Percentiles rank a stretch among this genome's conserved stretches.
Conservation (phyloP, 352 stramenopile species). For the Phytopythium chamaehyphon region DNA sequence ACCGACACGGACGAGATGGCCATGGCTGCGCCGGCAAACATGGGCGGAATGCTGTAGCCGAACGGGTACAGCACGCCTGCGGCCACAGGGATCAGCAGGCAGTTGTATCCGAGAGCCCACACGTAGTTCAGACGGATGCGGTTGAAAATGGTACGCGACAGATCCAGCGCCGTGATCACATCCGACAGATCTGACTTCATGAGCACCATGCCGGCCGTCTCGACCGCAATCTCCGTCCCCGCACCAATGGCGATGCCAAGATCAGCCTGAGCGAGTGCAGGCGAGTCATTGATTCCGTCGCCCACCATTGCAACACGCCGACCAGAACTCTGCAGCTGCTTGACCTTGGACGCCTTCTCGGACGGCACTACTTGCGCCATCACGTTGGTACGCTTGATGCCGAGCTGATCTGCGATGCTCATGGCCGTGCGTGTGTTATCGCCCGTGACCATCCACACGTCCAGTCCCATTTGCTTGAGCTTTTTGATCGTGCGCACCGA, state of each 20-base stretch:
- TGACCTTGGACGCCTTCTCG: constrained; percentile 93
- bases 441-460: constrained; percentile 99
- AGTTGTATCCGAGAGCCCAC: constrained; percentile 98
- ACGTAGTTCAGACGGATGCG: constrained; percentile 97
- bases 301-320: constrained; percentile 95
- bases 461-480: constrained; percentile 89
- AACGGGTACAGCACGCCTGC: constrained; percentile 96
- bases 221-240: constrained; percentile 96
- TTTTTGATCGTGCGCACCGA: constrained; percentile 88
- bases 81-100: constrained; percentile 94
- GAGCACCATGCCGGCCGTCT: constrained; percentile 94
- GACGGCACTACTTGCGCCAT: constrained; percentile 96
- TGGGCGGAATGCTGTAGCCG: constrained; percentile 92
- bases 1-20: constrained; percentile 96
- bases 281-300: constrained; percentile 98
- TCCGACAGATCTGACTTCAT: constrained; percentile 90
- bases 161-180: constrained; percentile 95
- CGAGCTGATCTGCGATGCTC: constrained; percentile 91
- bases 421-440: constrained; percentile 95
- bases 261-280: constrained; percentile 95
- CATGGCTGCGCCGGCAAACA: constrained; percentile 96
- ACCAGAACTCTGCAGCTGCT: constrained; percentile 86
- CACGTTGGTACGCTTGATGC: constrained; percentile 91
- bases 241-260: constrained; percentile 96
- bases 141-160: constrained; percentile 95